phyloP scores from a whole-genome alignment of 2,329 filamentous ascomycete genomes.

The Nannizzia gypsea region DNA sequence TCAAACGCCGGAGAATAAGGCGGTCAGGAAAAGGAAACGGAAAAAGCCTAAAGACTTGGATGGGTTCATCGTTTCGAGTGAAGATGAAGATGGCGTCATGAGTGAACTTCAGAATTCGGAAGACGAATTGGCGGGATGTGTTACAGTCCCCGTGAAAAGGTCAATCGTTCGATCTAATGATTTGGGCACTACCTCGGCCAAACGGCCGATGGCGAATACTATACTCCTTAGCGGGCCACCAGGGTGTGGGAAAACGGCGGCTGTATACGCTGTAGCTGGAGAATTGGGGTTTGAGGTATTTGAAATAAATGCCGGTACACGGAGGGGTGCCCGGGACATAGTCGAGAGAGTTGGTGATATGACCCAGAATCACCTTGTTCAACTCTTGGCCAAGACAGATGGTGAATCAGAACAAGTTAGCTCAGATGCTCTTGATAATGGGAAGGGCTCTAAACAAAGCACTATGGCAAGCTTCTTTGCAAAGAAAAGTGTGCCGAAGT shows the following conservation, averaged over 20 bases:
- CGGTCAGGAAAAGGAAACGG: conserved; percentile 40
- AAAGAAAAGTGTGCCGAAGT: conserved; percentile 33
- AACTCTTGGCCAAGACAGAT: conserved; percentile 32
- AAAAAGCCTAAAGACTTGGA: conserved; percentile 61
- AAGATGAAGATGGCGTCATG: conserved; percentile 60
- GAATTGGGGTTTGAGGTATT: conserved; percentile 91
- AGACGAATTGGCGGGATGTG: conserved; percentile 31
- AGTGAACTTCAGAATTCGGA: conserved; percentile 51
- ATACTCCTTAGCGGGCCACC: conserved; percentile 81
- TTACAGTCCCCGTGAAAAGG: conserved; percentile 26
- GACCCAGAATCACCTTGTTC: conserved; percentile 87
- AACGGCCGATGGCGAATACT: conserved; percentile 51
- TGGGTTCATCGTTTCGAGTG: conserved; percentile 67
- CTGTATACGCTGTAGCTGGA: conserved; percentile 81
- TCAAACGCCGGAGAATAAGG: conserved; percentile 22
- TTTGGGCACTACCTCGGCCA: conserved; percentile 22
- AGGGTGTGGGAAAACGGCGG: conserved; percentile 86
- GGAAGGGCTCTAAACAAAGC: conserved; percentile 57
- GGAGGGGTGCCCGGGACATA: conserved; percentile 79
- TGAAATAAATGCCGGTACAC: conserved; percentile 76
- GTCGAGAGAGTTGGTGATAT: conserved; percentile 90
- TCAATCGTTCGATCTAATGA: conserved; percentile 35
- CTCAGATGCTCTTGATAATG: not conserved
- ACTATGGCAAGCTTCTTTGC: conserved; percentile 74
- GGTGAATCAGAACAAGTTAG: conserved; percentile 24